phyloP scores from a whole-genome alignment of 805 yeast genomes.

The Candida berthetii region DNA sequence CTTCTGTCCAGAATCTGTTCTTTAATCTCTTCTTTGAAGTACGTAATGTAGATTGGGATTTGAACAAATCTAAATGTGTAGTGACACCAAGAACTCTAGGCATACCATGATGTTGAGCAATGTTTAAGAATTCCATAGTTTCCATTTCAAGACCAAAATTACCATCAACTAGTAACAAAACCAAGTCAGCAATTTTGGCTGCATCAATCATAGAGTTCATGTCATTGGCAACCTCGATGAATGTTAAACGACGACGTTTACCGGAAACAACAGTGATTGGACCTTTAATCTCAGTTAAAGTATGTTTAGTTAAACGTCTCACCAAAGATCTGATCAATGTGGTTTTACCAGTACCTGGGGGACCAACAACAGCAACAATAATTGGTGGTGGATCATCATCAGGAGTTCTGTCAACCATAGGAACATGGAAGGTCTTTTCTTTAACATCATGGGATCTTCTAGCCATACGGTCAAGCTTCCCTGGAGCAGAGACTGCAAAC shows the following conservation, averaged over 20 bases:
- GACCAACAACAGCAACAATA: constrained; percentile 95
- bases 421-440: constrained; percentile 87
- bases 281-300: constrained; percentile 82
- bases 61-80: constrained; percentile 92
- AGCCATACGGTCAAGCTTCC: constrained; percentile 80
- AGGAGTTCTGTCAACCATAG: constrained; percentile 96
- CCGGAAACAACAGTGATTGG: constrained; percentile 97
- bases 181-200: constrained; percentile 92
- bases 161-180: constrained; percentile 86
- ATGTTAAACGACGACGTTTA: constrained; percentile 85
- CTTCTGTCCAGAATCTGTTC: constrained; percentile 98
- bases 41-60: constrained; percentile 80
- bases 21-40: constrained; percentile 89
- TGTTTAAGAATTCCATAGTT: constrained; percentile 95
- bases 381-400: constrained; percentile 98
- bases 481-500: constrained; percentile 78
- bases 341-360: constrained; percentile 97
- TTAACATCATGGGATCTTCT: constrained; percentile 74
- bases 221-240: constrained; percentile 89
- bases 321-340: constrained; percentile 87
- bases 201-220: constrained; percentile 93
- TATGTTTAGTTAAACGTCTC: constrained; percentile 80
- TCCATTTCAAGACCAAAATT: constrained; percentile 99
- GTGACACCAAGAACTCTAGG: constrained; percentile 94
- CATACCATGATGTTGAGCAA: constrained; percentile 98